These are phyloP conservation scores for Mycena capillaripes DNA, from an alignment of 768 basidiomycete genomes.

Conservation along the genomic window DNA sequence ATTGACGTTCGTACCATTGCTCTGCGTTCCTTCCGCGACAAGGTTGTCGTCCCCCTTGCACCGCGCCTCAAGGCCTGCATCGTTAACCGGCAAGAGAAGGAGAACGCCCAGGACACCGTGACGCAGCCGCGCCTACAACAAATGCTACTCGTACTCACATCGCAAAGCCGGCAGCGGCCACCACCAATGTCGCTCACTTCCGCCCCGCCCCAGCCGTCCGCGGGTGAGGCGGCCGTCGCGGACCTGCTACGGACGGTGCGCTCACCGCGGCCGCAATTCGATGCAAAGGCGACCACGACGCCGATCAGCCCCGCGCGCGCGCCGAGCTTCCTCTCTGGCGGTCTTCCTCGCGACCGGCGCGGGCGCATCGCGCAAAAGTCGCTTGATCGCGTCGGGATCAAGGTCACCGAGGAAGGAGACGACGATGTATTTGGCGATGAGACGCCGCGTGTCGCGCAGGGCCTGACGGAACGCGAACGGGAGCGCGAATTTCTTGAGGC, in stretches of 20 bases:
- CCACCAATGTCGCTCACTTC: constrained; percentile 73
- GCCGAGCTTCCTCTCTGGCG: constrained; percentile 80
- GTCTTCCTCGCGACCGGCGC: constrained; percentile 81
- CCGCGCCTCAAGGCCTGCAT: constrained; percentile 67
- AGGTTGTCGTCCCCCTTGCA: constrained; percentile 78
- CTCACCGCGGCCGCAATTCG: constrained; percentile 60
- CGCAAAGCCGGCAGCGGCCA: constrained; percentile 73
- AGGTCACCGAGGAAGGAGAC: constrained; percentile 48
- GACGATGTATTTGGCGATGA: constrained; percentile 66
- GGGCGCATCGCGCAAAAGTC: constrained; percentile 78
- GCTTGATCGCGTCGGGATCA: constrained; percentile 42
- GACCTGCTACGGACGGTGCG: constrained; percentile 77
- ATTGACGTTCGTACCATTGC: constrained; percentile 90
- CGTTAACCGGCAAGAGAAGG: constrained; percentile 66
- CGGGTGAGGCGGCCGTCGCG: constrained; percentile 76
- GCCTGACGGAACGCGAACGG: constrained; percentile 57
- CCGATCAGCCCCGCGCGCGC: constrained; percentile 54
- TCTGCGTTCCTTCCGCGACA: constrained; percentile 84
- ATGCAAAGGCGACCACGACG: constrained; percentile 45
- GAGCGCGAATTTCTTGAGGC: constrained; percentile 72
- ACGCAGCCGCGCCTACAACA: constrained; percentile 10
- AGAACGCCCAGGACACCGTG: constrained; percentile 9
- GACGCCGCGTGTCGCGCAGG: constrained; percentile 60
- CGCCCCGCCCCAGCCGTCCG: constrained; percentile 66
- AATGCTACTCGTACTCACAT: constrained; percentile 78